Evolutionary conservation across 1,284 basidiomycete species (phyloP), one percentile per base, ranked within the genome.

Genomic region (Kalmanozyma brasiliensis): DNA sequence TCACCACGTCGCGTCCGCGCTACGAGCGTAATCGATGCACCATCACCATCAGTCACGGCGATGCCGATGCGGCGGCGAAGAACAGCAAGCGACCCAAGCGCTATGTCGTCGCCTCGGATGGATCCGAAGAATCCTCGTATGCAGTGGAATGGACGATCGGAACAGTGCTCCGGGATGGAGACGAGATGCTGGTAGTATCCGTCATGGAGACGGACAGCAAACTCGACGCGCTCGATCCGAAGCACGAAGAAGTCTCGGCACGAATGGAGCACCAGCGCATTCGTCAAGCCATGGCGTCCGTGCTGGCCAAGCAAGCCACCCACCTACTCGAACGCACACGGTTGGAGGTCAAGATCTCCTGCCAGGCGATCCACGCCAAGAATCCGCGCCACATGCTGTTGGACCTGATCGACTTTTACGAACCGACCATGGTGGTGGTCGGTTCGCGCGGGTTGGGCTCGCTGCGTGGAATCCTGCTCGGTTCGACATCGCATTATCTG

Each of bases 401-500:
- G 23, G 83, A 84, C 89, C 87, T 97, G 56, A 90, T 97, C 37
- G 95, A 98, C 81, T 89, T 92, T 79, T 86, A 90, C 48, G 90
- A 94, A 65, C 95, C 95, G 1, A 90, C 89, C 3, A 92, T 98
- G 89, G 86, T 95, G 24, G 94, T 98, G 51, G 94, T 98, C 9
- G 95, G 95, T 6, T 95, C 92, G 17, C 89, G 95, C 57, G 95
- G 95, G 60, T 78, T 96, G 26, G 88, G 91, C 22, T 90, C 93
- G 75, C 83, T 98, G 53, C 95, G 95, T 80, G 94, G 94, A 22
- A 95, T 97, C 77, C 86, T 98, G 7, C 89, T 98, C 33, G 94
- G 94, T n/a, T 95, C 93, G 3, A 97, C 94, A 0, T 95, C 92
- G 4, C 93, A 98, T 83, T 98, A 98, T 82, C 88, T 98, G 45